These are phyloP conservation scores for Trichosanthes truncata DNA, from an alignment of 306 rosid genomes.

Conservation along the genomic window DNA sequence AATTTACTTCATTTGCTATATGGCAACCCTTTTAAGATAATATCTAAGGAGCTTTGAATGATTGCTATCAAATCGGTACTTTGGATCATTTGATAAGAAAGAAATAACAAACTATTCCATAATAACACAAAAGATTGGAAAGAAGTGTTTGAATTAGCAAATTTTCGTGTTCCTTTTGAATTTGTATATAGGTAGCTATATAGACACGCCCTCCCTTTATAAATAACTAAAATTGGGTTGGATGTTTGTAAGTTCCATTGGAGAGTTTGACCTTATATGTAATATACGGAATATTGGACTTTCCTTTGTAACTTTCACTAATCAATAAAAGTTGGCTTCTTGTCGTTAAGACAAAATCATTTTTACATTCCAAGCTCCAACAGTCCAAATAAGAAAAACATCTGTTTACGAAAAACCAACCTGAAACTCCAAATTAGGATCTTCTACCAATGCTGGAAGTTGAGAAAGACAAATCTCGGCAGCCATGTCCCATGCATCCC, in stretches of 20 bases:
- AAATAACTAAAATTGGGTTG: neutral
- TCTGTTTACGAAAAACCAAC: constrained; percentile 18
- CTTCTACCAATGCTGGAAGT: constrained; percentile 79
- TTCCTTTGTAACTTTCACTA: neutral
- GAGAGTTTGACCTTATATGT: neutral
- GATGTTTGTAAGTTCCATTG: neutral
- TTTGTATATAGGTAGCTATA: neutral
- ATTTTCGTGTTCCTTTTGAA: neutral
- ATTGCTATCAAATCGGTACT: neutral
- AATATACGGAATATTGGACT: neutral
- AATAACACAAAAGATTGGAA: neutral
- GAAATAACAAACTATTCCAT: neutral
- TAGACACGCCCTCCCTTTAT: neutral
- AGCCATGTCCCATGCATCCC: constrained; percentile 99
- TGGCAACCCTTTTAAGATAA: neutral
- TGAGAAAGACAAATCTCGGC: constrained; percentile 99
- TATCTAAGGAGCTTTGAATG: neutral
- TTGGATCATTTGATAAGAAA: neutral
- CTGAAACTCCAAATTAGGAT: constrained; percentile 82
- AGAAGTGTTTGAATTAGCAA: neutral
- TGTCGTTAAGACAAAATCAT: neutral
- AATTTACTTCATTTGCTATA: neutral
- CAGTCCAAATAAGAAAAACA: neutral
- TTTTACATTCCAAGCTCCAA: neutral
- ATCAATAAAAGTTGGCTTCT: neutral